phyloP scores from a whole-genome alignment of 2,329 filamentous ascomycete genomes.

The Nannizziopsis arthrosporioides region DNA sequence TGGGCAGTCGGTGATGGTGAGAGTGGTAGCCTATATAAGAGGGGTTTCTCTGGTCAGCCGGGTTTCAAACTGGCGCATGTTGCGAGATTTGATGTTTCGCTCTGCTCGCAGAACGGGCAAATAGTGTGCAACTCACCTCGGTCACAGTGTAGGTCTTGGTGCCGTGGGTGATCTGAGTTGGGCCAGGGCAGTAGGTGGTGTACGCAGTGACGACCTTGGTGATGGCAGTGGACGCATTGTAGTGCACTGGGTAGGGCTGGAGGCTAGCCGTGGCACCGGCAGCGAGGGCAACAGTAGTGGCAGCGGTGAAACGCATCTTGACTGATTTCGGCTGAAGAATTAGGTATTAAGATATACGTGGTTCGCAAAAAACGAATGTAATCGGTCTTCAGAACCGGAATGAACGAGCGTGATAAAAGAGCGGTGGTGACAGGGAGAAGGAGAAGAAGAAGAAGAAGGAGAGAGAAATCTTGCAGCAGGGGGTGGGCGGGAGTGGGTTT shows the following conservation, averaged over 20 bases:
- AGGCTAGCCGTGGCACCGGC: slow-evolving; percentile 27
- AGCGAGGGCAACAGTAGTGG: slow-evolving; percentile 31
- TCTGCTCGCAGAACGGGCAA: no score
- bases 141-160: slow-evolving; percentile 59
- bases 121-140: slow-evolving; percentile 38
- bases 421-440: slow-evolving; percentile 9
- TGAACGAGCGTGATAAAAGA: slow-evolving; percentile 10
- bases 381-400: slow-evolving; percentile 25
- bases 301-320: slow-evolving; percentile 43
- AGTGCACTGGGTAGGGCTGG: slow-evolving; percentile 15
- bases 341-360: slow-evolving; percentile 1
- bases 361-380: slow-evolving; percentile 28
- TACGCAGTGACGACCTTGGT: slow-evolving; percentile 43
- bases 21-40: slow-evolving; percentile 51
- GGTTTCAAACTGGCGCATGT: neutral
- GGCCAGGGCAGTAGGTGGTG: slow-evolving; percentile 60
- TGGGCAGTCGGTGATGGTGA: slow-evolving; percentile 56
- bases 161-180: slow-evolving; percentile 54
- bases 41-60: slow-evolving; percentile 2
- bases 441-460: slow-evolving; percentile 14
- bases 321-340: slow-evolving; percentile 11
- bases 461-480: neutral
- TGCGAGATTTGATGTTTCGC: no score
- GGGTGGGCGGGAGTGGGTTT: neutral
- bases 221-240: slow-evolving; percentile 18